Conservation (phyloP, 306 rosid genomes). For the Gastrolobium villosum region DNA sequence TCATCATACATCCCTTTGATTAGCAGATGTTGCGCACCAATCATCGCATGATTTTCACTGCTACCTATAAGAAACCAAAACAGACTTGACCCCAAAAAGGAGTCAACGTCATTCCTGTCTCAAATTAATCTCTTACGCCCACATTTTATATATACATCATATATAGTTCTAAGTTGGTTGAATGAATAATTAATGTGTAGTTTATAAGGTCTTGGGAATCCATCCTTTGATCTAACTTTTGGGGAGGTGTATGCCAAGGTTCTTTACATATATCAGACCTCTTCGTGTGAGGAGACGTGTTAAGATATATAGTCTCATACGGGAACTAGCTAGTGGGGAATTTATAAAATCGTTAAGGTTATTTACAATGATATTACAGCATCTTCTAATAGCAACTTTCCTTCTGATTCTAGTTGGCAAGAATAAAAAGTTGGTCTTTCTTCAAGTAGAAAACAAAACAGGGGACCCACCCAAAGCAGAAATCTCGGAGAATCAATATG, state of each 20-base stretch:
- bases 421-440: conserved; percentile 9
- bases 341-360: too few relatives aligned
- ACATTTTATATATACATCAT: not conserved
- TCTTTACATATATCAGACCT: too few relatives aligned
- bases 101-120: not conserved
- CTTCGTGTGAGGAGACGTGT: too few relatives aligned
- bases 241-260: too few relatives aligned
- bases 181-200: too few relatives aligned
- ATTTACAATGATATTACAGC: too few relatives aligned
- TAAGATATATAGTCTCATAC: too few relatives aligned
- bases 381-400: conserved; percentile 1
- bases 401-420: not conserved
- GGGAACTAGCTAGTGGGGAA: too few relatives aligned
- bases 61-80: not conserved
- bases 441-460: conserved; percentile 43
- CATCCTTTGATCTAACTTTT: too few relatives aligned
- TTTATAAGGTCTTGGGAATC: too few relatives aligned
- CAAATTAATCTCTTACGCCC: not conserved
- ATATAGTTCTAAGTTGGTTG: too few relatives aligned
- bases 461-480: conserved; percentile 35
- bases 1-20: too few relatives aligned
- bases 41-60: conserved; percentile 5
- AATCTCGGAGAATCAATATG: conserved; percentile 6
- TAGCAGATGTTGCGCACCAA: not conserved
- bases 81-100: not conserved